phyloP scores from a whole-genome alignment of 2,329 filamentous ascomycete genomes.

The Diaporthe amygdali region DNA sequence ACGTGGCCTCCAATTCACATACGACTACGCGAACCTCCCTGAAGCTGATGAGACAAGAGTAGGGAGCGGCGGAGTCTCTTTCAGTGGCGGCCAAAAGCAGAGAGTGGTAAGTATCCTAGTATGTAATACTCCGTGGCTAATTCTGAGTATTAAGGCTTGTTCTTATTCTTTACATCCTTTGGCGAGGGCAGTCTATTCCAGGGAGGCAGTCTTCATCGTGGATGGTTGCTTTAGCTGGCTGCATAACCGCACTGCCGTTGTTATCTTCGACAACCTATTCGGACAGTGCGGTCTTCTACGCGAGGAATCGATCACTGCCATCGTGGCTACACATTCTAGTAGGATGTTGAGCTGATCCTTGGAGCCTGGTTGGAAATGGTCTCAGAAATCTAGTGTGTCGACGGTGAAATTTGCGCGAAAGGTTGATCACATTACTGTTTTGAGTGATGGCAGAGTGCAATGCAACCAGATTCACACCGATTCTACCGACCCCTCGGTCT shows the following conservation, averaged over 20 bases:
- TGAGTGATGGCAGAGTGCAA: too few relatives aligned
- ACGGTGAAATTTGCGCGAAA: too few relatives aligned
- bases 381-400: too few relatives aligned
- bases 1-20: too few relatives aligned
- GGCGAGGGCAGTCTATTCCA: constrained; percentile 21
- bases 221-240: constrained; percentile 14
- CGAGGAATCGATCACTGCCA: not conserved
- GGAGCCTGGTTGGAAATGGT: not conserved
- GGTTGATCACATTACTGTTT: too few relatives aligned
- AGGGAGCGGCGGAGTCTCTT: constrained; percentile 26
- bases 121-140: too few relatives aligned
- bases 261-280: not conserved
- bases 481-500: too few relatives aligned
- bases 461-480: too few relatives aligned
- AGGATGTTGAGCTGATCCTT: not conserved
- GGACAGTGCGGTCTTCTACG: not conserved
- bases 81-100: constrained; percentile 30
- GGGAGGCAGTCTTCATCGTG: not conserved
- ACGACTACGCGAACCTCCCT: not conserved
- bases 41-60: constrained; percentile 25
- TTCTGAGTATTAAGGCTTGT: too few relatives aligned
- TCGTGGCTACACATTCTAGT: not conserved
- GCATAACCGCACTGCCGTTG: not conserved
- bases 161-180: too few relatives aligned
- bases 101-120: too few relatives aligned